Conservation (phyloP, 371 early-diverging fungal genomes). For the Syncephalastrum contaminatum region DNA sequence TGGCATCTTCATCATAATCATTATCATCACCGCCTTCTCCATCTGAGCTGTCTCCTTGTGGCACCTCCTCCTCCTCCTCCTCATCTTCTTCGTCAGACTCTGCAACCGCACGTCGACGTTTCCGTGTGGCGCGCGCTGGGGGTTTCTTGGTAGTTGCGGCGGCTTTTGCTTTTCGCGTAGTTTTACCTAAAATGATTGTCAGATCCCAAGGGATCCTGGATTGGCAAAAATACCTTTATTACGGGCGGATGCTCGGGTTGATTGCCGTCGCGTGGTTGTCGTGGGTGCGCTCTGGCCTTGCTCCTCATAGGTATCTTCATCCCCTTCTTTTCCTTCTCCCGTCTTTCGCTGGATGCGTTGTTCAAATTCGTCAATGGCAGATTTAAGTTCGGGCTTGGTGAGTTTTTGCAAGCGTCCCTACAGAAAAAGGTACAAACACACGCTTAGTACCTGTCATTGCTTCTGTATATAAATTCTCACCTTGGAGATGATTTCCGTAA, state of each 20-base stretch:
- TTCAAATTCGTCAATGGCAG: conserved; percentile 80
- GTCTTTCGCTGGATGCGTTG: conserved; percentile 45
- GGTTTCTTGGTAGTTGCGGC: neutral
- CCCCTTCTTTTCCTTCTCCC: conserved; percentile 16
- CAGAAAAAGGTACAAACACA: neutral
- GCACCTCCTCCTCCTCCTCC: conserved; percentile 5
- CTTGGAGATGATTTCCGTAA: conserved; percentile 84
- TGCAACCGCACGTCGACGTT: conserved; percentile 8
- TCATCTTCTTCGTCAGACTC: conserved; percentile 6
- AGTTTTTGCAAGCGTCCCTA: conserved; percentile 65
- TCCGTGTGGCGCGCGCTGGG: conserved; percentile 5
- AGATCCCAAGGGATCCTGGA: neutral
- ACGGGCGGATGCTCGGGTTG: no score
- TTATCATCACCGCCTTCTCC: conserved; percentile 8
- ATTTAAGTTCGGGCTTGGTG: conserved; percentile 73
- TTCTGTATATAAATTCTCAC: conserved; percentile 28
- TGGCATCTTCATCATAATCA: neutral
- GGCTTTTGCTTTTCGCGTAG: neutral
- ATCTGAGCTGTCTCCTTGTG: conserved; percentile 5
- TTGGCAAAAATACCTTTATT: no score
- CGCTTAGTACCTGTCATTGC: neutral
- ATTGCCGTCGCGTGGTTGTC: conserved; percentile 6
- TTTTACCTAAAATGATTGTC: neutral
- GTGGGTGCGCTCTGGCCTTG: neutral
- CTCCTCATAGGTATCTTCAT: conserved; percentile 1